Base-by-base conservation (phyloP, 345 rosid species). In the Citrus australasica region DNA sequence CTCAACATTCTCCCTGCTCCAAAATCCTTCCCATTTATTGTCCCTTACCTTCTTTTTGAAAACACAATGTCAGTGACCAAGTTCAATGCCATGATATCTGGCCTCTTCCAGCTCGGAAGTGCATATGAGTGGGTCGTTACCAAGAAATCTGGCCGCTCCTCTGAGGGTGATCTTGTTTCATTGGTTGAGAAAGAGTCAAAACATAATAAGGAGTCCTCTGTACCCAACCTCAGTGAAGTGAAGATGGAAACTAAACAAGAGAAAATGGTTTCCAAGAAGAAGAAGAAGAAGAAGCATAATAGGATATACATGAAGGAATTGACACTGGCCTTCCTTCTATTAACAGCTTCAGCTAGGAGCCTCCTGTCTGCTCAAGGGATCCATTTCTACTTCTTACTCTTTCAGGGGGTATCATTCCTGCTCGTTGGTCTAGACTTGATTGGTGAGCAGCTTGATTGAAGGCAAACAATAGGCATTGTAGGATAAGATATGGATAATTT, bases 101-200 rank as follows among this genome's bases (percentile, higher is more conserved):
- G 98, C 42, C 79, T 94, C 22, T 94, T 94, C 87, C 98, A 94
- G 88, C 97, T 94, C 1, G 97, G 98, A 35, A 94, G 97, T 80
- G 97, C 98, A 6, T 93, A 93, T 37, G 98, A 94, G 67, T 94
- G 98, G 98, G 97, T 94, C 22, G 97, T 94, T 38, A 94, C 98
- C 0, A 94, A 94, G 82, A 94, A 94, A 86, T 94, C 97, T 0
- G 98, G 98, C n/a, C 87, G 98, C 1, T 93, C 98, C 7, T 93
- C 98, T 0, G 97, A 94, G 80, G 98, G 98, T 13, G 98, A 93
- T 81, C 94, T 94, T 21, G 88, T 87, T 9, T 82, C 89, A 17
- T 82, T 94, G 80, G 82, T 82, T 9, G 89, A 88, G 59, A 93
- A 91, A 77, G 93, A 88, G 76, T 74, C 81, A 3, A 86, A 83